Conservation (phyloP, 192 early-diverging fungal species). For the Linnemannia schmuckeri region DNA sequence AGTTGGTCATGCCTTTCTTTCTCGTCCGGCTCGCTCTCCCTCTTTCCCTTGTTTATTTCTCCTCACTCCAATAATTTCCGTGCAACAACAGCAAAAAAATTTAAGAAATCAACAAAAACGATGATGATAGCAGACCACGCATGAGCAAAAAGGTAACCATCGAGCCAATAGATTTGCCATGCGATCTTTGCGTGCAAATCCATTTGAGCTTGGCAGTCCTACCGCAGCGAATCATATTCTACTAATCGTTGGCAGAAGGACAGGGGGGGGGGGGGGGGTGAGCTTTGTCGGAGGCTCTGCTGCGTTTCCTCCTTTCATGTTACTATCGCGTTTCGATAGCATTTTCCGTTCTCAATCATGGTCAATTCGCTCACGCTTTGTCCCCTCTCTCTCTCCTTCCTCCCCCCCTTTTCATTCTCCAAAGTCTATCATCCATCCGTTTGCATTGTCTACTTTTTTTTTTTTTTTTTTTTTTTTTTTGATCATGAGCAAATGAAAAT, state of each 20-base stretch:
- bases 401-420: background rate
- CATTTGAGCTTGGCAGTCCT: slow-evolving; percentile 17
- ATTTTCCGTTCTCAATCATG: background rate
- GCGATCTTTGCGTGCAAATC: background rate
- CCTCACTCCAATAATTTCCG: background rate
- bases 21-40: too few relatives aligned
- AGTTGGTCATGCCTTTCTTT: slow-evolving; percentile 33
- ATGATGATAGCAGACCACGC: background rate
- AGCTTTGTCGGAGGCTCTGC: background rate
- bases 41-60: background rate
- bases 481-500: slow-evolving; percentile 8
- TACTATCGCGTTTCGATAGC: background rate
- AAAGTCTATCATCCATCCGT: background rate
- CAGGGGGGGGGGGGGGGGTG: background rate
- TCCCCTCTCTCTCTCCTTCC: background rate
- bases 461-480: background rate
- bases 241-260: background rate
- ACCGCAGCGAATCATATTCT: slow-evolving; percentile 18
- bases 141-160: background rate
- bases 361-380: background rate
- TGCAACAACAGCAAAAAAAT: background rate
- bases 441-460: background rate
- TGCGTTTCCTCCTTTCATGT: background rate
- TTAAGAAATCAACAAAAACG: background rate
- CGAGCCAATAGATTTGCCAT: slow-evolving; percentile 31